Evolutionary conservation across 805 yeast species (phyloP), one percentile per base, ranked within the genome.

Genomic region (Maudiozyma pseudohumilis): DNA sequence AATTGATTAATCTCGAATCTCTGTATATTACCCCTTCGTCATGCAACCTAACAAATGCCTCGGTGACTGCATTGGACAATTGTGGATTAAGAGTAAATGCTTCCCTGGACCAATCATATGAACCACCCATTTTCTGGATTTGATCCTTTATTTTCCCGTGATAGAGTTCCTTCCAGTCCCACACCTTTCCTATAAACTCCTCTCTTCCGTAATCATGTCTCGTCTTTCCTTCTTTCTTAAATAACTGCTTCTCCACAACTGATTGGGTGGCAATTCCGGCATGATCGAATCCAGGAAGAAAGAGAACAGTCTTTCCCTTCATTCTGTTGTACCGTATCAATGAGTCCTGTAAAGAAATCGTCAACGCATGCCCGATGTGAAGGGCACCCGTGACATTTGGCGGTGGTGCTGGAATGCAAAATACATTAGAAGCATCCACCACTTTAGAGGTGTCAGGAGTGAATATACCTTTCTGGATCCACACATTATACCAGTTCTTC

Each of bases 181-280:
- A 88, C 15, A 92, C 94, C 58, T 80, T 77, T 28, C 72, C 77
- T 39, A 82, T 64, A 53, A 89, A 89, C 46, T 74, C 77, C 58
- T 89, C 96, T 64, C 97, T 83, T 42, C 96, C 95, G 42, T 75
- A 75, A 57, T 92, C 96, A 62, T 89, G 94, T 65, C 96, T 80
- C 34, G 96, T 85, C 58, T 79, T 72, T 62, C 76, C 72, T 53
- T 84, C 84, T 47, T 74, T 72, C 40, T 83, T 81, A 94, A 94
- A 85, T 32, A 89, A 60, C 66, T 80, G 86, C 65, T 89, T 89
- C 66, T 89, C 98, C 43, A 89, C 97, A 46, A 92, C 96, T 13
- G 95, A 82, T 65, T 89, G 98, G 7, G 97, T 92, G 26, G 96
- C 94, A 60, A 89, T 89, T 70, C 98, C 98, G 21, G 97, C 97